phyloP scores from a whole-genome alignment of 1,284 basidiomycete genomes.

The Tilletia indica region DNA sequence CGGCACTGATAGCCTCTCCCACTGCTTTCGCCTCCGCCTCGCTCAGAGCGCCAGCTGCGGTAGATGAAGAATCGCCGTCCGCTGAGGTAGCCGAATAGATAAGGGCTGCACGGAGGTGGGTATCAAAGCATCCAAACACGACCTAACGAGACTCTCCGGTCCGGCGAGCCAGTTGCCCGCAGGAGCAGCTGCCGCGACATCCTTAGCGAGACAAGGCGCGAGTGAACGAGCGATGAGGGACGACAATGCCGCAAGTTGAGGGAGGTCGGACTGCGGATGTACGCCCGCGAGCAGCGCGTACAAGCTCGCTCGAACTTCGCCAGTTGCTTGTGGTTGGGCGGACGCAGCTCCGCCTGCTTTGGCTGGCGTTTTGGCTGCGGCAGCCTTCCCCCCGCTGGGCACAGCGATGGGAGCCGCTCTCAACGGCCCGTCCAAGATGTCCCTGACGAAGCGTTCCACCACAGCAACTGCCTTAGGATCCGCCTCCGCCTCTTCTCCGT shows the following conservation, averaged over 20 bases:
- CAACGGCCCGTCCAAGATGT: slow-evolving; percentile 22
- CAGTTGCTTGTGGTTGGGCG: slow-evolving; percentile 20
- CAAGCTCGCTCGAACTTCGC: slow-evolving; percentile 39
- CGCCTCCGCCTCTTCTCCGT: slow-evolving; percentile 32
- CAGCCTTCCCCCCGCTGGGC: slow-evolving; percentile 24
- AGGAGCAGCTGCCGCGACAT: slow-evolving; percentile 22
- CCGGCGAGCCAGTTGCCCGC: slow-evolving; percentile 13
- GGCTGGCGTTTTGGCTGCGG: slow-evolving; percentile 13
- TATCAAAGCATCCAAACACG: slow-evolving; percentile 35
- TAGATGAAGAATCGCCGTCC: slow-evolving; percentile 15
- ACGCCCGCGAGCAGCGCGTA: slow-evolving; percentile 39
- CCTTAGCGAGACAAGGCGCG: slow-evolving; percentile 40
- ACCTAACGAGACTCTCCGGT: slow-evolving; percentile 39
- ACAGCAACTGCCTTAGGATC: slow-evolving; percentile 26
- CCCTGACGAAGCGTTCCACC: slow-evolving; percentile 27
- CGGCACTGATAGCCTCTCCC: background rate
- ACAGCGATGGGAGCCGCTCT: slow-evolving; percentile 19
- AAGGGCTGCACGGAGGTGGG: slow-evolving; percentile 31
- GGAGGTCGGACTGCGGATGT: slow-evolving; percentile 11
- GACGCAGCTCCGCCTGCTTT: slow-evolving; percentile 23
- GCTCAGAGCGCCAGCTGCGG: slow-evolving; percentile 30
- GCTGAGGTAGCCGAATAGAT: slow-evolving; percentile 23
- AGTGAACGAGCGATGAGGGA: slow-evolving; percentile 32
- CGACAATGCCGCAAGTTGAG: slow-evolving; percentile 14
- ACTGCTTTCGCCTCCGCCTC: slow-evolving; percentile 32